phyloP scores from a whole-genome alignment of 2,329 filamentous ascomycete genomes.

The Chrysoporthe deuterocubensis region DNA sequence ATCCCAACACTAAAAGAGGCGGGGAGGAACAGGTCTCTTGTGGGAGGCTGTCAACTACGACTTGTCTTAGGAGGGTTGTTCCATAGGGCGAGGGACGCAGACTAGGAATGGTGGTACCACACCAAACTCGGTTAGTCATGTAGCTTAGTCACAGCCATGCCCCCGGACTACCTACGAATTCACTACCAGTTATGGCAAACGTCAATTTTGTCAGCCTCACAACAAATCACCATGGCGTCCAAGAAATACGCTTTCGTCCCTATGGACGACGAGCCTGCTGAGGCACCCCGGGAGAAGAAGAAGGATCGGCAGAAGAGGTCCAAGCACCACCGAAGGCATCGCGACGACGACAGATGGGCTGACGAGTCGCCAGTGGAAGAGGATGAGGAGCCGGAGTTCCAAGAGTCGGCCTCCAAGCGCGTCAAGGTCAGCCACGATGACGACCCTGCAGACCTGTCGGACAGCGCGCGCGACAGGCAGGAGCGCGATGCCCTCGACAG shows the following conservation, averaged over 20 bases:
- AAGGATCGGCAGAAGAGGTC: conserved; percentile 52
- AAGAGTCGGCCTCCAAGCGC: conserved; percentile 72
- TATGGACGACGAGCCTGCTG: conserved; percentile 68
- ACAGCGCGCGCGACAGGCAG: conserved; percentile 68
- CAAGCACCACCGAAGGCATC: conserved; percentile 32
- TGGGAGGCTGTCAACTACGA: no score
- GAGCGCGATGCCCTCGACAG: conserved; percentile 83
- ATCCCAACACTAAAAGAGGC: no score
- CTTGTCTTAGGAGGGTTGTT: no score
- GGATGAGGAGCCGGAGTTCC: conserved; percentile 61
- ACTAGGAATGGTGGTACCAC: background rate
- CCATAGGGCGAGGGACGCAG: no score
- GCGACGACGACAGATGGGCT: conserved; percentile 77
- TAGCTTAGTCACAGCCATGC: background rate
- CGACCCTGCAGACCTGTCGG: conserved; percentile 58
- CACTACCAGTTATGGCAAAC: background rate
- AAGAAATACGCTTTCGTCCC: conserved; percentile 70
- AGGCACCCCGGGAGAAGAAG: conserved; percentile 47
- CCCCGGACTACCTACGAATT: background rate
- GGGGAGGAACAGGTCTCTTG: no score
- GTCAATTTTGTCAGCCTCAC: background rate
- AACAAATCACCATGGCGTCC: conserved; percentile 34
- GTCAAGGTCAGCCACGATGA: conserved; percentile 64
- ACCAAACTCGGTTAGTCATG: background rate
- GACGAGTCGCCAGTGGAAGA: conserved; percentile 68